Percentiles rank a stretch among this genome's conserved stretches.
phyloP scores from a whole-genome alignment of 2,329 filamentous ascomycete species.

The Oidium heveae region DNA sequence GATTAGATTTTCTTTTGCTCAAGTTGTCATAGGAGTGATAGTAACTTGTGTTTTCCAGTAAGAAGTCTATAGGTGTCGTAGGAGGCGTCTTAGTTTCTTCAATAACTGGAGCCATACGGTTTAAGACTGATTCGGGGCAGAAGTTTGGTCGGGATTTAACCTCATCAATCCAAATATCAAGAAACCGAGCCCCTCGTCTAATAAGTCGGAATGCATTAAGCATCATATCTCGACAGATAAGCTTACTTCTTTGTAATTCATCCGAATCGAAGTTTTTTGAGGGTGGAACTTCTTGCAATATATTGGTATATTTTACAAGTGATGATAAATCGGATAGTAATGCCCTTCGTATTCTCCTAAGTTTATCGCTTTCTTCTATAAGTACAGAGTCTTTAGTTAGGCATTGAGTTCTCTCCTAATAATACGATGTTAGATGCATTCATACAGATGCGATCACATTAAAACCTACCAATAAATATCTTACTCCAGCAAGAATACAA shows the following conservation, averaged over 20 bases:
- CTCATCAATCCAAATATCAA: slow-evolving; percentile 59
- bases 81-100: not conserved
- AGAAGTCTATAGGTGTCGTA: not conserved
- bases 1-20: slow-evolving; percentile 12
- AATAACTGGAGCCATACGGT: not conserved
- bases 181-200: slow-evolving; percentile 69
- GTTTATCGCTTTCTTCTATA: slow-evolving; percentile 47
- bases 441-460: no score
- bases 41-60: not conserved
- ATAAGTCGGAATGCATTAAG: slow-evolving; percentile 84
- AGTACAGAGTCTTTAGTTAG: slow-evolving; percentile 56
- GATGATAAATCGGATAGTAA: slow-evolving; percentile 72
- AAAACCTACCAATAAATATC: slow-evolving; percentile 55
- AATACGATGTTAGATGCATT: not conserved
- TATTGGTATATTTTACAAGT: slow-evolving; percentile 71
- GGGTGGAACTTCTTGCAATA: slow-evolving; percentile 44
- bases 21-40: slow-evolving; percentile 16
- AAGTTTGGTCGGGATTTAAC: slow-evolving; percentile 19
- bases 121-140: slow-evolving; percentile 15
- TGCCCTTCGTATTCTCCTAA: slow-evolving; percentile 65
- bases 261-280: slow-evolving; percentile 12
- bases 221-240: slow-evolving; percentile 76
- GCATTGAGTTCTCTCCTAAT: slow-evolving; percentile 66
- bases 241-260: slow-evolving; percentile 24
- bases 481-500: slow-evolving; percentile 77